phyloP scores from a whole-genome alignment of 768 basidiomycete species.

The Podaxis rugospora region DNA sequence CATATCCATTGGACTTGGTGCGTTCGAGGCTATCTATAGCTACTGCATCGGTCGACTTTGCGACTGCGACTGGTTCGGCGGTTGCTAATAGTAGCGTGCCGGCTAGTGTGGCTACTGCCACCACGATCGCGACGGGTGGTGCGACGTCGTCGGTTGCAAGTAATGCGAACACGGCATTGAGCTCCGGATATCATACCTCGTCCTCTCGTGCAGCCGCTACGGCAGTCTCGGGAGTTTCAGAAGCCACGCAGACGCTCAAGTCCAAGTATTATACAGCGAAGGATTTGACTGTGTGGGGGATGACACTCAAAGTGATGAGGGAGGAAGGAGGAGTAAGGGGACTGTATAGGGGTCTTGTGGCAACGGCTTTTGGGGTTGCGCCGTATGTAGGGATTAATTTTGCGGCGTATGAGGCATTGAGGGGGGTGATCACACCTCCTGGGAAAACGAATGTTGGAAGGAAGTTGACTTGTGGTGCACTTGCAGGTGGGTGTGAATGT shows the following conservation, averaged over 20 bases:
- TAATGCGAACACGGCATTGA: constrained; percentile 28
- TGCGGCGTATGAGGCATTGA: constrained; percentile 84
- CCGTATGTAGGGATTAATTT: constrained; percentile 92
- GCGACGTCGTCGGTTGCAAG: constrained; percentile 16
- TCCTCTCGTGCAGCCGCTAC: constrained; percentile 31
- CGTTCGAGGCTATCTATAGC: constrained; percentile 91
- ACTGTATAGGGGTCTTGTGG: constrained; percentile 79
- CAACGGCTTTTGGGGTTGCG: constrained; percentile 87
- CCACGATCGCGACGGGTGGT: constrained; percentile 20
- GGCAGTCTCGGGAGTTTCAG: constrained; percentile 17
- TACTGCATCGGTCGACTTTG: constrained; percentile 57
- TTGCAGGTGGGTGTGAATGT: constrained; percentile 56
- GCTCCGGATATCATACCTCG: constrained; percentile 57
- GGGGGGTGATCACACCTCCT: constrained; percentile 75
- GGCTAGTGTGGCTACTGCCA: constrained; percentile 19
- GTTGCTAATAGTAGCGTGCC: constrained; percentile 13
- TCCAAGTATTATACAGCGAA: constrained; percentile 36
- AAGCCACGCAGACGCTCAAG: constrained; percentile 19
- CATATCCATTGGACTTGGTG: constrained; percentile 93
- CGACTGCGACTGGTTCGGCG: constrained; percentile 13
- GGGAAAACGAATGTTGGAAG: constrained; percentile 63
- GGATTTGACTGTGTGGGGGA: constrained; percentile 76
- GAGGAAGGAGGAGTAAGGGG: constrained; percentile 91
- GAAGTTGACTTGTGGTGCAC: constrained; percentile 81
- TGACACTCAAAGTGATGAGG: constrained; percentile 85